phyloP scores from a whole-genome alignment of 2,329 filamentous ascomycete species.

The Teratosphaeria pseudoeucalypti region DNA sequence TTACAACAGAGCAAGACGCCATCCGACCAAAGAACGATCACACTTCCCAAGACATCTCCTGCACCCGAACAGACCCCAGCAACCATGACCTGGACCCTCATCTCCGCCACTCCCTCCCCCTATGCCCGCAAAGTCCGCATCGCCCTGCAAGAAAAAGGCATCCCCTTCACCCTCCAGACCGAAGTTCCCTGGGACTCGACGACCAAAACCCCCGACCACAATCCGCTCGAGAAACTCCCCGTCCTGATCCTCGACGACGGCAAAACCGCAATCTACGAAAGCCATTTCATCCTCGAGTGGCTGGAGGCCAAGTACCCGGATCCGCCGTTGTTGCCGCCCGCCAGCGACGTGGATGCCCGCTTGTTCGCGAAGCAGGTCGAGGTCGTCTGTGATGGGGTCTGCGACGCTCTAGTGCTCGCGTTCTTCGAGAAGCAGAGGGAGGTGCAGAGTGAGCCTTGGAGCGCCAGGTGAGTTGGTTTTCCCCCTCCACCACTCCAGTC shows the following conservation, averaged over 20 bases:
- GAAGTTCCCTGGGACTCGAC: constrained; percentile 34
- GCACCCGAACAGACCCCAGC: constrained; percentile 6
- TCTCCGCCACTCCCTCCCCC: constrained; percentile 21
- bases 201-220: constrained; percentile 30
- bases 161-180: constrained; percentile 31
- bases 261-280: constrained; percentile 26
- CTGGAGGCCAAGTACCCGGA: constrained; percentile 26
- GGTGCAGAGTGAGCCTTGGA: constrained; percentile 24
- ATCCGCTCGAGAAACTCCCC: constrained; percentile 32
- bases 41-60: not conserved
- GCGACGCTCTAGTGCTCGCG: constrained; percentile 28
- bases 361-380: constrained; percentile 26
- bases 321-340: constrained; percentile 16
- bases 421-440: constrained; percentile 28
- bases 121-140: constrained; percentile 35
- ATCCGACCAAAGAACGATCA: no score
- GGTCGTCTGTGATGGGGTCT: constrained; percentile 27
- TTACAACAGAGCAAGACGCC: no score
- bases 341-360: constrained; percentile 15
- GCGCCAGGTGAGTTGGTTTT: constrained; percentile 7
- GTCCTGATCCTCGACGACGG: constrained; percentile 25
- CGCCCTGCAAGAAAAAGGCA: constrained; percentile 28
- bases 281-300: constrained; percentile 30
- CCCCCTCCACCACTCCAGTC: not conserved
- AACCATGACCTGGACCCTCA: not conserved